Evolutionary conservation across 2,329 filamentous ascomycete genomes (phyloP), one percentile per base, ranked within the genome.

Genomic region (Colletotrichum kahawae): DNA sequence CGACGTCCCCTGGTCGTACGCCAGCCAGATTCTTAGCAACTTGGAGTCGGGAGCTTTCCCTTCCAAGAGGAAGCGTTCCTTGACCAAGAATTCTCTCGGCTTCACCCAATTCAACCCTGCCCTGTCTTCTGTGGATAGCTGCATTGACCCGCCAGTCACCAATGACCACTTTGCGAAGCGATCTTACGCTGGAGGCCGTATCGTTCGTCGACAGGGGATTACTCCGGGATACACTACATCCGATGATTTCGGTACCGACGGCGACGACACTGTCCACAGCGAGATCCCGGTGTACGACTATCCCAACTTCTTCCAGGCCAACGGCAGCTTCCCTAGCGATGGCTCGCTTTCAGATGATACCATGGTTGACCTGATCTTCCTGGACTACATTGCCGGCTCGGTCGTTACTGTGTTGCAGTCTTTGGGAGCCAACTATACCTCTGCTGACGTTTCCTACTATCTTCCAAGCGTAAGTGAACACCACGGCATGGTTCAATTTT

Each of bases 241-340:
- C 4, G 90, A 92, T 76, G 90, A 91, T 79, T 91, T 90, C 77
- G 90, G 90, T 66, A 85, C 81, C 4, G 90, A 87, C 64, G 83
- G 81, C 18, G 90, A 92, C 78, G 90, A 92, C 76, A 92, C 90
- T 0, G 78, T 85, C 7, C 90, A 92, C 81, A 82, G 83, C 5
- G 67, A 71, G 9, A 89, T 91, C 57, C 85, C 88, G 2, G 79
- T 83, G 70, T 90, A 88, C 81, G 59, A 78, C 1, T 84, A 88
- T 57, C 89, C 90, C 6, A 84, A 87, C 75, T 88, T 88, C 78
- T 87, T 90, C 77, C 86, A 89, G 78, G 85, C 85, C 4, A 85
- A 87, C 18, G 88, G 82, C 8, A 87, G 85, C 0, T 90, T 91
- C 69, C 87, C 88, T 0, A 73, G 79, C 3, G 82, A 86, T 29